phyloP scores from a whole-genome alignment of 495 filamentous ascomycete species.

The Aspergillus asperescens region DNA sequence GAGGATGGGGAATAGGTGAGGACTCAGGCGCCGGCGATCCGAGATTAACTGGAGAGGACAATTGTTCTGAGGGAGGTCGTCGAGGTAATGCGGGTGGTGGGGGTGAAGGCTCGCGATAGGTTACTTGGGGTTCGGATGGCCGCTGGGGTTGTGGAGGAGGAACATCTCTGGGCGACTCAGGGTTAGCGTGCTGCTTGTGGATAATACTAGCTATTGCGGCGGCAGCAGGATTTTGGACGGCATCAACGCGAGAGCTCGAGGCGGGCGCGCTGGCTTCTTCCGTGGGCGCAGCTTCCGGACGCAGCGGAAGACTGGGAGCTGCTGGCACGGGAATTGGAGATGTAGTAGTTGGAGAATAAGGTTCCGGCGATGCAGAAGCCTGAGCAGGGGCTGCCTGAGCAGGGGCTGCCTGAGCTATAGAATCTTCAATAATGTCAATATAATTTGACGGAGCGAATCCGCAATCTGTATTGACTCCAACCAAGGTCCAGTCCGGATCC shows the following conservation, averaged over 20 bases:
- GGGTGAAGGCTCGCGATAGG: constrained; percentile 49
- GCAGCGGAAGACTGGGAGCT: constrained; percentile 38
- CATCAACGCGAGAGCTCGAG: constrained; percentile 26
- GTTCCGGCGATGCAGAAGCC: constrained; percentile 21
- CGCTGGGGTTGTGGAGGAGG: constrained; percentile 39
- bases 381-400: constrained; percentile 19
- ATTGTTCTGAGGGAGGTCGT: constrained; percentile 58
- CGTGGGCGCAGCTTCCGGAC: constrained; percentile 23
- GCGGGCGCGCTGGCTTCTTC: constrained; percentile 22
- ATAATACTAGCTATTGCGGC: constrained; percentile 68
- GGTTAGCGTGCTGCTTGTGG: constrained; percentile 45
- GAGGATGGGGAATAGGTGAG: constrained; percentile 25
- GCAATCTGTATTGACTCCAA: constrained; percentile 77
- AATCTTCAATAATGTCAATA: constrained; percentile 60
- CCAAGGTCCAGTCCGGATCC: constrained; percentile 95
- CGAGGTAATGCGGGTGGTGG: constrained; percentile 63
- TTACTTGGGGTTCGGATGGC: constrained; percentile 47
- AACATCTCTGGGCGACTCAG: constrained; percentile 31
- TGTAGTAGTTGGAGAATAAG: constrained; percentile 27
- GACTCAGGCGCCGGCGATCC: constrained; percentile 40
- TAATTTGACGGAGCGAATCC: constrained; percentile 98
- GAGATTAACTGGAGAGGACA: constrained; percentile 49
- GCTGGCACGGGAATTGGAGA: constrained; percentile 12
- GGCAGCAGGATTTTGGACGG: constrained; percentile 61
- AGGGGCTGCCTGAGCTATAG: constrained; percentile 14